Evolutionary conservation across 257 asterid species (phyloP).

Genomic region (Echium plantagineum): DNA sequence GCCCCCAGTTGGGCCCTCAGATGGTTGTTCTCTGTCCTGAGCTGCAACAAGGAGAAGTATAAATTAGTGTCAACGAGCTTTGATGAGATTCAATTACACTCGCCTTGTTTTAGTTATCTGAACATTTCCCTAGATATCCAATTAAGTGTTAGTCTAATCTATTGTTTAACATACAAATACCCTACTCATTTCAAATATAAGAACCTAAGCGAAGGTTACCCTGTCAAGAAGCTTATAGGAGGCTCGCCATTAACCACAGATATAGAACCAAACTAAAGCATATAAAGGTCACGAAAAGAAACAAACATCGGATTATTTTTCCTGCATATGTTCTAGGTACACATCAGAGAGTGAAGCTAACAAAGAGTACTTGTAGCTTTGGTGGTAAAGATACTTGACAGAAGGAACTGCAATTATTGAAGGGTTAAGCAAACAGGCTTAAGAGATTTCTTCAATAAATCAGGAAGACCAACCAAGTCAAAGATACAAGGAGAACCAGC

Average conservation of each 20-base stretch:
- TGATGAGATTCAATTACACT: not conserved
- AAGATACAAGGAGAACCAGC: not conserved
- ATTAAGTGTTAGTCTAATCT: no score
- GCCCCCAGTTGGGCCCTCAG: constrained; percentile 32
- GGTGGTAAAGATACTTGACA: no score
- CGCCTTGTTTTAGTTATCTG: not conserved
- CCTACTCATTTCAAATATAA: not conserved
- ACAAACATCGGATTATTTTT: no score
- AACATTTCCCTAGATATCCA: not conserved
- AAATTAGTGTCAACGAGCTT: not conserved
- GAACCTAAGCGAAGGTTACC: no score
- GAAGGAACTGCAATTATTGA: no score
- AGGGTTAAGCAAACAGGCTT: no score
- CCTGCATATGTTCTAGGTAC: no score
- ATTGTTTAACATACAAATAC: not conserved
- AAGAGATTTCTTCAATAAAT: no score
- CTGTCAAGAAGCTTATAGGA: not conserved
- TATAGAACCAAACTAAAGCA: not conserved
- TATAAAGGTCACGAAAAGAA: no score
- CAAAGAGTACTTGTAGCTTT: no score
- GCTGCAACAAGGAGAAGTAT: constrained; percentile 25
- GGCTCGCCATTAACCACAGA: not conserved
- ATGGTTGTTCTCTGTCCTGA: constrained; percentile 30
- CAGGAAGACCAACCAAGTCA: no score
- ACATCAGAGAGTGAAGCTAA: no score